Evolutionary conservation across 805 yeast genomes (phyloP).

Genomic region (Wickerhamia fluorescens): DNA sequence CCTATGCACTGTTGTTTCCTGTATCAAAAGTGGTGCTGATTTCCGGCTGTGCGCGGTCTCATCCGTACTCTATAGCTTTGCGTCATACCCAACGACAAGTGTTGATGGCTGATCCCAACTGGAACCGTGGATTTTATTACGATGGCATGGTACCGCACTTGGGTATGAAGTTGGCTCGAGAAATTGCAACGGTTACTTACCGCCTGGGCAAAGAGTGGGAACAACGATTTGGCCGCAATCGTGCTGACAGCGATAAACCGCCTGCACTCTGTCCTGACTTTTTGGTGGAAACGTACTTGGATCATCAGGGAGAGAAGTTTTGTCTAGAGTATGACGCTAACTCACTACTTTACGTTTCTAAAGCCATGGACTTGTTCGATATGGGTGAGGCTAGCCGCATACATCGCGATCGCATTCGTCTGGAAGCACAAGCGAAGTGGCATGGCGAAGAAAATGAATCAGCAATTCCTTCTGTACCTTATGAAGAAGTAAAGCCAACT

Average conservation of each 20-base stretch:
- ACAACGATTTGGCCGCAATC: slow-evolving; percentile 77
- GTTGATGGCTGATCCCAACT: slow-evolving; percentile 88
- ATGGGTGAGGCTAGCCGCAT: slow-evolving; percentile 52
- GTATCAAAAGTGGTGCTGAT: slow-evolving; percentile 74
- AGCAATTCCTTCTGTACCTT: slow-evolving; percentile 45
- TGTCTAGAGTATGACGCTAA: slow-evolving; percentile 88
- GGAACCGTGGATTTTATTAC: slow-evolving; percentile 88
- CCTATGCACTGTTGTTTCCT: slow-evolving; percentile 79
- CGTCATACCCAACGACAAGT: slow-evolving; percentile 91
- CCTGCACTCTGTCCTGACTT: slow-evolving; percentile 94
- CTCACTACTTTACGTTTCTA: slow-evolving; percentile 77
- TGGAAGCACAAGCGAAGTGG: slow-evolving; percentile 15
- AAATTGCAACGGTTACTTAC: slow-evolving; percentile 89
- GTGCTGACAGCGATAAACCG: slow-evolving; percentile 69
- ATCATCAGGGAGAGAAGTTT: slow-evolving; percentile 93
- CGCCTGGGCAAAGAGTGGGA: slow-evolving; percentile 98
- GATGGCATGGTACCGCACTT: slow-evolving; percentile 79
- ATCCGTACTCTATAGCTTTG: slow-evolving; percentile 90
- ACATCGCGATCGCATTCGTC: slow-evolving; percentile 27
- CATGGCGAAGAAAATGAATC: slow-evolving; percentile 5
- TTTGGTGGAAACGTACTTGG: slow-evolving; percentile 84
- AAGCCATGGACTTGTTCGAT: slow-evolving; percentile 94
- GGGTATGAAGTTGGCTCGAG: slow-evolving; percentile 92
- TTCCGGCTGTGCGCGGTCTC: slow-evolving; percentile 89
- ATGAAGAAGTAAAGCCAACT: slow-evolving; percentile 41